These are phyloP conservation scores for Rhododendron ferrugineum DNA, from an alignment of 148 eudicot genomes.

Conservation along the genomic window DNA sequence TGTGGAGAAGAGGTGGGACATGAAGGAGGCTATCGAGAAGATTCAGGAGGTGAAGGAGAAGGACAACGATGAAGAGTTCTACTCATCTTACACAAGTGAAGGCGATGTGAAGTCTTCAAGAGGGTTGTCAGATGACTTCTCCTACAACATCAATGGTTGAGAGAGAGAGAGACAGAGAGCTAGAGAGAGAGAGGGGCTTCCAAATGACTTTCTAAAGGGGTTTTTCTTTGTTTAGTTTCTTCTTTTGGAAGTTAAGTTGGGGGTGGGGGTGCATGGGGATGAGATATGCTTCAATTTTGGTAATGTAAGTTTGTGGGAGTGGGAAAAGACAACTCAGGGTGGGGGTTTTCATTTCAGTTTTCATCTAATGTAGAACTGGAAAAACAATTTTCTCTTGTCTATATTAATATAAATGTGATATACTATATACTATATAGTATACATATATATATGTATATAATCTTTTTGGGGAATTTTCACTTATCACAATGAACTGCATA, in stretches of 20 bases:
- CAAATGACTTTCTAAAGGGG: not conserved
- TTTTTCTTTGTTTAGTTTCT: not conserved
- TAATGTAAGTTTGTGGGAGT: not conserved
- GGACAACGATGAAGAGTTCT: slow-evolving; percentile 50
- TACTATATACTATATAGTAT: not conserved
- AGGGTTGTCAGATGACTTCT: slow-evolving; percentile 44
- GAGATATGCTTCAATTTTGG: not conserved
- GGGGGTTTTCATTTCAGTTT: not conserved
- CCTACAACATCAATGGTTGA: slow-evolving; percentile 2
- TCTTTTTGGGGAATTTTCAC: not conserved
- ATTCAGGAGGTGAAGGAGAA: slow-evolving; percentile 60
- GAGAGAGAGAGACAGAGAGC: not conserved
- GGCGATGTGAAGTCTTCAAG: slow-evolving; percentile 37
- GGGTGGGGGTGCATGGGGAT: not conserved
- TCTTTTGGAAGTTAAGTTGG: not conserved
- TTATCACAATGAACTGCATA: too few species aligned
- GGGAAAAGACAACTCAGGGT: not conserved
- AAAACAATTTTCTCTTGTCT: not conserved
- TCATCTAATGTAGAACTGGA: not conserved
- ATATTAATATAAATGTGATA: not conserved
- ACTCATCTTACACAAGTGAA: slow-evolving; percentile 35
- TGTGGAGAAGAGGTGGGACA: slow-evolving; percentile 59
- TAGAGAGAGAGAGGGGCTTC: not conserved
- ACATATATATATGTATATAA: too few species aligned
- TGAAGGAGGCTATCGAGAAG: slow-evolving; percentile 55